Base-by-base conservation (phyloP, 495 filamentous ascomycete species). In the Barbatosphaeria neglecta region DNA sequence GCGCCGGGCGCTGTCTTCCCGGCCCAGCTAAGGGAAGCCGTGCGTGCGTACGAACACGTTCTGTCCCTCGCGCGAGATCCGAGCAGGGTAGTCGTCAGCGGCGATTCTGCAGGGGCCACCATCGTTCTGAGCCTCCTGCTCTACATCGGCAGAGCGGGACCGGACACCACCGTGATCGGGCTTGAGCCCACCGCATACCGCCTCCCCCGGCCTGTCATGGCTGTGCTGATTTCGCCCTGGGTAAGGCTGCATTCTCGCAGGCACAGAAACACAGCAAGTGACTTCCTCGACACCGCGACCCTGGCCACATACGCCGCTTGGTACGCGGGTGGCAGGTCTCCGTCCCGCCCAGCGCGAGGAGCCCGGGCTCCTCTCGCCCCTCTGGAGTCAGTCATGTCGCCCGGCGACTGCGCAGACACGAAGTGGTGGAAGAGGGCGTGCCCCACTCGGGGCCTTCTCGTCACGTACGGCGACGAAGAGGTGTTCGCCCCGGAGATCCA, bases 61-160 rank as follows among this genome's bases (percentile, higher is more conserved):
- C 62, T 84, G 11, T 72, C 70, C 18, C 64, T 72, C 13, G 66
- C 67, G 27, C 46, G 55, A 31, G 71, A 84, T 49, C 62, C 79
- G 0, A 68, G 66, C 2, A 70, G 65, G 25, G 72, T 90, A 11
- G 78, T 75, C 50, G 69, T 88, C 20, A 73, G 72, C 27, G 85
- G 85, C 15, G 85, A 90, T 52, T 87, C 83, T 1, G 86, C 85
- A 9, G 85, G 85, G 11, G 85, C 70, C 17, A 78, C 81, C 4
- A 65, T 90, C 17, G 74, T 83, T 8, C 65, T 88, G 19, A 78
- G 75, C 54, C 64, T 87, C 17, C 59, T 88, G 38, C 74, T 90
- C 1, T 68, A 77, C 49, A 63, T 84, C 8, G 70, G 68, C 48
- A 46, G 57, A 52, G 44, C 49, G 43, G 35, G 42, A 42, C 19